A percentile compares a stretch with the other conserved stretches of the same genome.
Evolutionary conservation across 495 filamentous ascomycete genomes (phyloP).

Genomic region (Daldinia bambusicola): DNA sequence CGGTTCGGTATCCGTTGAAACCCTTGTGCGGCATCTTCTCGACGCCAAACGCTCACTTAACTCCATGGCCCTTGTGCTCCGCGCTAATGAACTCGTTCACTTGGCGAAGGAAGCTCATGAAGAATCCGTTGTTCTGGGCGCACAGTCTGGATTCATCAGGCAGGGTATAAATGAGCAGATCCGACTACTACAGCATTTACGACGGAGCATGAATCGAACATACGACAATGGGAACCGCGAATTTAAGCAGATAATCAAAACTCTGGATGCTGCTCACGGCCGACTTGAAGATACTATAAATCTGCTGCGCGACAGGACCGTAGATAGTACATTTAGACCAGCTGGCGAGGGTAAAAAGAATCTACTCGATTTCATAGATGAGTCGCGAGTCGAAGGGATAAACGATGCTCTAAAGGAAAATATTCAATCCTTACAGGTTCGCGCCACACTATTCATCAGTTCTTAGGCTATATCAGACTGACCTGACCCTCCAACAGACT

Average conservation of each 20-base stretch:
- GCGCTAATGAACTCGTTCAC: conserved; percentile 87
- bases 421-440: conserved; percentile 64
- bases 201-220: conserved; percentile 64
- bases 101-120: conserved; percentile 79
- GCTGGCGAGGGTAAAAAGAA: conserved; percentile 72
- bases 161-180: conserved; percentile 78
- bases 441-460: background rate
- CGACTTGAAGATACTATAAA: conserved; percentile 77
- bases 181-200: conserved; percentile 72
- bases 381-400: conserved; percentile 76
- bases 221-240: conserved; percentile 60
- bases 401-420: conserved; percentile 72
- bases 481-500: conserved; percentile 49
- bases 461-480: conserved; percentile 18
- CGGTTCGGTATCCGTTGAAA: conserved; percentile 67
- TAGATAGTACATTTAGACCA: conserved; percentile 79
- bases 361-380: conserved; percentile 92
- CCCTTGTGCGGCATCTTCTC: conserved; percentile 82
- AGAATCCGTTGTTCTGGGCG: conserved; percentile 78
- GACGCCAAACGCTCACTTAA: conserved; percentile 90
- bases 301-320: conserved; percentile 73
- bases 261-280: conserved; percentile 77
- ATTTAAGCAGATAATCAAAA: conserved; percentile 68
- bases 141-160: conserved; percentile 80
- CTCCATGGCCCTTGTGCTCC: conserved; percentile 84